A percentile compares a stretch with the other conserved stretches of the same genome.
Evolutionary conservation across 495 filamentous ascomycete genomes (phyloP).

Genomic region (Cercophora scortea): DNA sequence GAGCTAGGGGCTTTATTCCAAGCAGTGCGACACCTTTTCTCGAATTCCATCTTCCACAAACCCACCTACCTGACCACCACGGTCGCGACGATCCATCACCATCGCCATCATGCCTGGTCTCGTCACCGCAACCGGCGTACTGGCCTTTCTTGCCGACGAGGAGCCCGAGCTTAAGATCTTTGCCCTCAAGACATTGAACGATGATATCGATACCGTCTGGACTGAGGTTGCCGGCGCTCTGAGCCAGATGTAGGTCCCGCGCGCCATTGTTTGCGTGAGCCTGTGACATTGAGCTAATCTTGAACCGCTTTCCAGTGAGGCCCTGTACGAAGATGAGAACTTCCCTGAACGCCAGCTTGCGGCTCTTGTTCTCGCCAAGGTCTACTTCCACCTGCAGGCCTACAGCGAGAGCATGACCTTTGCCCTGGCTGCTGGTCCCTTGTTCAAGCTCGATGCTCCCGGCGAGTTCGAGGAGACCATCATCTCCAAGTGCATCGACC

Average conservation of each 20-base stretch:
- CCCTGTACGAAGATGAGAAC: constrained; percentile 89
- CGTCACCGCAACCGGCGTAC: constrained; percentile 86
- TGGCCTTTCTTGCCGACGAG: constrained; percentile 92
- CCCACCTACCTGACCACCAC: too few species aligned
- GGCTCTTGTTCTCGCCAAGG: constrained; percentile 89
- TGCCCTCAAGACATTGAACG: constrained; percentile 87
- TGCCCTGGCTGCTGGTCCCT: constrained; percentile 87
- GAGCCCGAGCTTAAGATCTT: constrained; percentile 89
- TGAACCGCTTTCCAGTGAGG: constrained; percentile 54
- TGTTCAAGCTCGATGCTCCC: constrained; percentile 84
- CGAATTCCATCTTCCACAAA: too few species aligned
- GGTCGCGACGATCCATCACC: too few species aligned
- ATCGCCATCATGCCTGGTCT: constrained; percentile 70
- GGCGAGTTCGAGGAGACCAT: constrained; percentile 99
- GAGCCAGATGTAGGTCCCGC: constrained; percentile 74
- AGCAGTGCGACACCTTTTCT: too few species aligned
- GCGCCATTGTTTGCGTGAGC: too few species aligned
- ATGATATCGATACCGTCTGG: constrained; percentile 94
- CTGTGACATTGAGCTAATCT: too few species aligned
- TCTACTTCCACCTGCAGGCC: constrained; percentile 97
- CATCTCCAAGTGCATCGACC: constrained; percentile 95
- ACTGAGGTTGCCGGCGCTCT: constrained; percentile 89
- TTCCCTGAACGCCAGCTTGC: constrained; percentile 94
- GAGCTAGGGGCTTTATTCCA: too few species aligned
- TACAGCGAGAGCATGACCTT: constrained; percentile 99